Percentiles rank a stretch among this genome's conserved stretches.
phyloP scores from a whole-genome alignment of 805 yeast species.

The Saccharomycopsis synnaedendra region DNA sequence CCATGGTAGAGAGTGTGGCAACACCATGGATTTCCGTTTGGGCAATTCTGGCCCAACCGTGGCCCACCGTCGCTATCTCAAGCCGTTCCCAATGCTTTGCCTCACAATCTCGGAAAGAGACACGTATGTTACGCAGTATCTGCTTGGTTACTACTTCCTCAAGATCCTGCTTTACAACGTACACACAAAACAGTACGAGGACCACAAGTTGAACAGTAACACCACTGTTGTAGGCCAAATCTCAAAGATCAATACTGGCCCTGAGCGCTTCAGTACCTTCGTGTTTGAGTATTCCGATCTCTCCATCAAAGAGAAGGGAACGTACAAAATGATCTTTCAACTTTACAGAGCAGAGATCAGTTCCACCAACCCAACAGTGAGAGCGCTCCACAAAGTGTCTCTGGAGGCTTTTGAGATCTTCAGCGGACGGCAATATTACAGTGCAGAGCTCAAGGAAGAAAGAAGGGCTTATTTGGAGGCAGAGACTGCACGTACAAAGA shows the following conservation, averaged over 20 bases:
- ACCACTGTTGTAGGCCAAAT: conserved; percentile 6
- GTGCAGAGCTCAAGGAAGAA: conserved; percentile 5
- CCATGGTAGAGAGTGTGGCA: conserved; percentile 11
- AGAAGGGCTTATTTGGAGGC: not conserved
- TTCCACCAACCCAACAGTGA: not conserved
- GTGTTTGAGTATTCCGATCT: conserved; percentile 6
- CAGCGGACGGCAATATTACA: conserved; percentile 6
- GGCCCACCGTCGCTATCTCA: conserved; percentile 5
- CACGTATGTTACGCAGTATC: not conserved
- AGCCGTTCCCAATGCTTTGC: conserved; percentile 4
- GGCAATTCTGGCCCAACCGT: not conserved
- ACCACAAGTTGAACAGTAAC: conserved; percentile 1
- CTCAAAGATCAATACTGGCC: not conserved
- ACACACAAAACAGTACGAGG: conserved; percentile 1
- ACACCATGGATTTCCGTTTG: not conserved
- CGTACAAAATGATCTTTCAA: conserved; percentile 1
- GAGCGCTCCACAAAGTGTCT: not conserved
- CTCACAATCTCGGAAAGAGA: not conserved
- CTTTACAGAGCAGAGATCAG: not conserved
- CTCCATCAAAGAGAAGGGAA: conserved; percentile 5
- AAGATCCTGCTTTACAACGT: conserved; percentile 3
- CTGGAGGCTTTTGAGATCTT: conserved; percentile 2
- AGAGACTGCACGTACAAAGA: no score
- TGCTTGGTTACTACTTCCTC: conserved; percentile 4
- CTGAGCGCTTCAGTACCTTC: not conserved